phyloP scores from a whole-genome alignment of 306 rosid genomes.

The Dryas octopetala region DNA sequence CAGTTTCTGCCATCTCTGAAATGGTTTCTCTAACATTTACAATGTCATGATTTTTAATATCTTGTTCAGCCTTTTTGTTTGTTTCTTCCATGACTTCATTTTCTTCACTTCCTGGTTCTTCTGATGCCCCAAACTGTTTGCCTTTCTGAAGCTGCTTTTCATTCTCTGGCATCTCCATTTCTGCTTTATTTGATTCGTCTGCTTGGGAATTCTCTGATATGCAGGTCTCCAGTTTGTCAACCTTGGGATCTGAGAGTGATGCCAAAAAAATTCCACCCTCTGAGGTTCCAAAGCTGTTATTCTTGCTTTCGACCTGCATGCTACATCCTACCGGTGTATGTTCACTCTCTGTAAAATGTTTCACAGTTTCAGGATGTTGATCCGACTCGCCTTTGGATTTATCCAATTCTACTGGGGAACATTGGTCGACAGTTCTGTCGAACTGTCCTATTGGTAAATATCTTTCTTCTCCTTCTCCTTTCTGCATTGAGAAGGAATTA shows the following conservation, averaged over 20 bases:
- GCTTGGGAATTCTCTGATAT: conserved; percentile 19
- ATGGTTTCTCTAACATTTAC: background rate
- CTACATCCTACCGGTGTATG: conserved; percentile 1
- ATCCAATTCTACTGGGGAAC: conserved; percentile 7
- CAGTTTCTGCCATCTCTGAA: conserved; percentile 1
- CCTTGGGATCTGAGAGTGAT: conserved; percentile 19
- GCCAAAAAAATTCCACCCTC: conserved; percentile 19
- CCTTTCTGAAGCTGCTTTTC: conserved; percentile 24
- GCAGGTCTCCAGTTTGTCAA: conserved; percentile 4
- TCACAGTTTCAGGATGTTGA: conserved; percentile 2
- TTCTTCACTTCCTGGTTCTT: conserved; percentile 24
- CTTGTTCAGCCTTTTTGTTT: conserved; percentile 14
- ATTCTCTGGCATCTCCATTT: conserved; percentile 18
- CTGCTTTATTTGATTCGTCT: conserved; percentile 20
- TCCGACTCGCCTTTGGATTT: background rate
- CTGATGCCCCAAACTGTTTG: background rate
- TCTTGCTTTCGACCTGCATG: conserved; percentile 5
- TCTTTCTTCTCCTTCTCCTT: conserved; percentile 21
- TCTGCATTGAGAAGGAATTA: conserved; percentile 26
- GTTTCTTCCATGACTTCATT: conserved; percentile 23
- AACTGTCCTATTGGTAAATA: conserved; percentile 9
- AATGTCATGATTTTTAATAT: conserved; percentile 11
- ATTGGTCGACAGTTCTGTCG: conserved; percentile 13
- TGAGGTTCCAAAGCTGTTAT: background rate
- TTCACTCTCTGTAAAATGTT: conserved; percentile 3